phyloP scores from a whole-genome alignment of 192 early-diverging fungal genomes.

The Allomyces arbusculus region DNA sequence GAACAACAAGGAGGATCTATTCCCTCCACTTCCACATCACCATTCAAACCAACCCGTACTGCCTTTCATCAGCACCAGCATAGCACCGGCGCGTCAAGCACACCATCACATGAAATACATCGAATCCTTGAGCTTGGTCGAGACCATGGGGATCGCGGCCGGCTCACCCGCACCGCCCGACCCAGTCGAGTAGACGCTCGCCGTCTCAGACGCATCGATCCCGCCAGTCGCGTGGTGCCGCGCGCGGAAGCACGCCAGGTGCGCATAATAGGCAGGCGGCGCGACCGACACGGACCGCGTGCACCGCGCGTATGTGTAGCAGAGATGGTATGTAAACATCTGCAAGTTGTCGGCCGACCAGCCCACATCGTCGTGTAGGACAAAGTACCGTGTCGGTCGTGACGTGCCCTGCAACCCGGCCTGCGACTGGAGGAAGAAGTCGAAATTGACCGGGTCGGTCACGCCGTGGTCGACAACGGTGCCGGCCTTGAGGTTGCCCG shows the following conservation, averaged over 20 bases:
- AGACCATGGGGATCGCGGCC: neutral
- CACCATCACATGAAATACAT: neutral
- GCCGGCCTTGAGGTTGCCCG: conserved; percentile 35
- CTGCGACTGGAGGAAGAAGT: conserved; percentile 66
- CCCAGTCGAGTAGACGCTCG: neutral
- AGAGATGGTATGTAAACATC: conserved; percentile 68
- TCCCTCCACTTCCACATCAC: too few species aligned
- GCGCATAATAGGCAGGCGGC: conserved; percentile 84
- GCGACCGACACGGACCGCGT: conserved; percentile 71
- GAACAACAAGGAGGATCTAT: too few species aligned
- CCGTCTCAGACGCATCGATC: neutral
- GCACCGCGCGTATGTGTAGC: conserved; percentile 72
- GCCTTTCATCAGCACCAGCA: too few species aligned
- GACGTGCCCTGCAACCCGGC: conserved; percentile 82
- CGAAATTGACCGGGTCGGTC: conserved; percentile 33
- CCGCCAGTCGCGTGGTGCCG: conserved; percentile 61
- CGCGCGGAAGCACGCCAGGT: conserved; percentile 68
- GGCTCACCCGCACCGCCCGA: neutral
- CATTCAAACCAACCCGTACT: too few species aligned
- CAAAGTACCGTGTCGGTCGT: conserved; percentile 77
- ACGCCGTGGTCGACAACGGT: conserved; percentile 32
- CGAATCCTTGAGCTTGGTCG: neutral
- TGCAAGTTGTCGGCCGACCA: conserved; percentile 63
- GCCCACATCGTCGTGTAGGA: conserved; percentile 67
- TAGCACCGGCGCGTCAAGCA: too few species aligned